phyloP scores from a whole-genome alignment of 139 green algal species.

The Closterium sp. region DNA sequence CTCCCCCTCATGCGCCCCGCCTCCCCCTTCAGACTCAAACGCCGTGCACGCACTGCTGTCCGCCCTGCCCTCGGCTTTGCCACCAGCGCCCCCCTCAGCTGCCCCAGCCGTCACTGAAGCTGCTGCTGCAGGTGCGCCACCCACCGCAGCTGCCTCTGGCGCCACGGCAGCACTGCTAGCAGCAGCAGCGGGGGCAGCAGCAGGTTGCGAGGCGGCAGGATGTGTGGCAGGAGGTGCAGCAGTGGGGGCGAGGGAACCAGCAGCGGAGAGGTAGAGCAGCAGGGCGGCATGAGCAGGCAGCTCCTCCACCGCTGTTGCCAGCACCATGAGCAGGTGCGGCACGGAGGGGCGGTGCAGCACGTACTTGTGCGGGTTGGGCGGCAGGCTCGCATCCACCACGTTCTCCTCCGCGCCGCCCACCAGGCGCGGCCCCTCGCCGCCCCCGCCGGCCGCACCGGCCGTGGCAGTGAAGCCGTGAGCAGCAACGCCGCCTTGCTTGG shows the following conservation, averaged over 20 bases:
- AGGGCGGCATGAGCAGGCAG: slow-evolving; percentile 54
- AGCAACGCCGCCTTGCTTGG: background rate
- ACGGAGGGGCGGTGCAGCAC: slow-evolving; percentile 63
- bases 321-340: slow-evolving; percentile 60
- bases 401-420: slow-evolving; percentile 41
- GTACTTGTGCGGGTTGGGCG: slow-evolving; percentile 62
- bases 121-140: background rate
- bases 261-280: slow-evolving; percentile 55
- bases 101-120: background rate
- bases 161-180: background rate
- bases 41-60: background rate
- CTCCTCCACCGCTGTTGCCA: slow-evolving; percentile 58
- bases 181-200: background rate
- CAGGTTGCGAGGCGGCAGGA: background rate
- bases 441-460: background rate
- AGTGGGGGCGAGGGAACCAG: background rate
- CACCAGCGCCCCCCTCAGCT: background rate
- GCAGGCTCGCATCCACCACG: slow-evolving; percentile 39
- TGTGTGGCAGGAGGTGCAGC: background rate
- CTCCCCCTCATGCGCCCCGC: too few species aligned
- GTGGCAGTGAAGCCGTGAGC: background rate
- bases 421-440: background rate
- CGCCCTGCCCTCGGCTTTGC: background rate
- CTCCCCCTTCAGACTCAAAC: too few species aligned
- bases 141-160: background rate